Evolutionary conservation across 116 monocot genomes (phyloP), one percentile per base, ranked within the genome.

Genomic region (Cymodocea nodosa): DNA sequence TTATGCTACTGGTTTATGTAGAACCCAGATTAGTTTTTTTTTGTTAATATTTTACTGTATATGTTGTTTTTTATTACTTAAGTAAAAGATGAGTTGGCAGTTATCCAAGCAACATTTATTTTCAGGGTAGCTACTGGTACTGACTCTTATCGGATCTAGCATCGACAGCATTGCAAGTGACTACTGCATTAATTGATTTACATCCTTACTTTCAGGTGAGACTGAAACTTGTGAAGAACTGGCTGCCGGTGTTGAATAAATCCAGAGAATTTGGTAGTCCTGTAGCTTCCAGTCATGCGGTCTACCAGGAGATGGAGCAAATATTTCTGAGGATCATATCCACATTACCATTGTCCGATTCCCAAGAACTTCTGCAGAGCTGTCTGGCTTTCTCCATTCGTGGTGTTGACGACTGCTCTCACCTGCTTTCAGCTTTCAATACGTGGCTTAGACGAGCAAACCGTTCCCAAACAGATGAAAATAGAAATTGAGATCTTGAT

Each of bases 221-320:
- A 74, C 75, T 74, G 81, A 85, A 81, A 53, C 75, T 94, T 56
- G 90, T 94, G 23, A 83, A 71, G 62, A 73, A 77, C 30, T 94
- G 94, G 94, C 84, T 94, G 25, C 90, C 90, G 12, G 89, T 89
- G 65, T 78, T 94, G 65, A 90, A 89, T 67, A 82, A 83, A 22
- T 94, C 90, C 69, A 76, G 81, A 67, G 89, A 94, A 16, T 77
- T 73, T 22, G 77, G 69, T 52, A 70, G 82, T 2, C 81, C 80
- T 23, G 71, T 85, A 35, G 75, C 82, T 23, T 75, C 82, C 48
- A 78, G 85, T 36, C 80, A 81, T 17, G 85, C 82, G 51, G 22
- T 76, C 34, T 77, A 81, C 59, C 84, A 84, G 34, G 94, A 94
- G 55, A 64, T 94, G 15, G 94, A 94, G 68, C 87, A 89, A 76